Evolutionary conservation across 805 yeast genomes (phyloP), one percentile per base, ranked within the genome.

Genomic region (Monosporozyma aquatica): DNA sequence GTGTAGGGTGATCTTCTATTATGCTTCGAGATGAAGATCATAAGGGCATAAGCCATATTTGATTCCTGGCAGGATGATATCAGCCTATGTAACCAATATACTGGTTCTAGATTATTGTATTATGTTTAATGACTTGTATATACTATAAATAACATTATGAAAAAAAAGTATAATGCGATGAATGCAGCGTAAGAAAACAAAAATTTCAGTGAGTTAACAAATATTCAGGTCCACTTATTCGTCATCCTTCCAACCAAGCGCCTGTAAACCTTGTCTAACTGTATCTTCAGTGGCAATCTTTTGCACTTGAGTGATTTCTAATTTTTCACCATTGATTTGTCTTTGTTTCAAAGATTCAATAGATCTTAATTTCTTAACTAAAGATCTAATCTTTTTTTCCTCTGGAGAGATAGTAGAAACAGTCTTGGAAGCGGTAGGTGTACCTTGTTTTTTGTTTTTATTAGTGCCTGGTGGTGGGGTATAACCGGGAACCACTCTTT

Each of bases 301-400:
- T 59, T 85, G 71, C 33, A 86, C 68, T 69, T 92, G 99, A 25
- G 97, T 92, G 55, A 82, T 95, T 66, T 92, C 98, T 52, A 92
- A 74, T 47, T 78, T 71, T 49, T 87, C 96, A 39, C 90, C 95
- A 43, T 68, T 70, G 7, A 82, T 83, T 66, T 85, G 87, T 61
- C 90, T 85, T 70, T 76, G 75, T 65, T 89, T 89, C 56, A 92
- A 74, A 42, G 78, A 79, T 63, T 89, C 95, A 53, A 92, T 92
- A n/a, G 98, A 97, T 58, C 97, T 76, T 49, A 90, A 74, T 66
- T 92, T 92, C 69, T 92, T 92, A 64, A 89, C 73, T 61, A 92
- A 72, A 25, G 92, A 79, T 61, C 98, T 76, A 49, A 87, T 80
- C 66, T 89, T 87, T 72, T 89, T 92, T 54, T 90, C 97, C 64